phyloP scores from a whole-genome alignment of 768 basidiomycete species.

The Mycena leptocephala region DNA sequence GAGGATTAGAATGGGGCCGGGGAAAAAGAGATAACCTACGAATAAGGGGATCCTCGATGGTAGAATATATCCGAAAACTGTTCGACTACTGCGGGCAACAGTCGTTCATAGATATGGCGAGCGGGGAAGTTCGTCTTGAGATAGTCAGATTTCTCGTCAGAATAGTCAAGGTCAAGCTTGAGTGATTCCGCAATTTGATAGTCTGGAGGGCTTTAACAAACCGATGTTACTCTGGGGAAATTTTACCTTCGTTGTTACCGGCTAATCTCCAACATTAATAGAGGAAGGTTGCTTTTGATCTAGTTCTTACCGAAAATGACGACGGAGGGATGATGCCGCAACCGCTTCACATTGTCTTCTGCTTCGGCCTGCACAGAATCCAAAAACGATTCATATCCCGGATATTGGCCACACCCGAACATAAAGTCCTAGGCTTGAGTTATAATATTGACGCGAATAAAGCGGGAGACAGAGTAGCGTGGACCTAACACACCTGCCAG shows the following conservation, averaged over 20 bases:
- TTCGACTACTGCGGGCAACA: constrained; percentile 83
- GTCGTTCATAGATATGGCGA: constrained; percentile 91
- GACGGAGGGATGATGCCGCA: constrained; percentile 90
- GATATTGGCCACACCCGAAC: constrained; percentile 70
- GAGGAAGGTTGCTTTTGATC: not conserved
- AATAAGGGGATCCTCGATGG: constrained; percentile 90
- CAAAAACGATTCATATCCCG: constrained; percentile 88
- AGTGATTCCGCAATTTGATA: constrained; percentile 90
- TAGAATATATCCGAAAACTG: constrained; percentile 80
- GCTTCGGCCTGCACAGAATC: constrained; percentile 85
- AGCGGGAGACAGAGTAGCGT: no score
- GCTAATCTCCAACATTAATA: constrained; percentile 57
- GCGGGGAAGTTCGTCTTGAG: constrained; percentile 91
- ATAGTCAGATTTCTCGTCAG: constrained; percentile 89
- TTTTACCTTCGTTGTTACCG: constrained; percentile 84
- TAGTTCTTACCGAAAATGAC: constrained; percentile 83
- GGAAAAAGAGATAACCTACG: not conserved
- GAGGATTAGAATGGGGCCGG: not conserved
- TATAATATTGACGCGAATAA: no score
- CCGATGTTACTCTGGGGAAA: not conserved
- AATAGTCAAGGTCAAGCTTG: constrained; percentile 87
- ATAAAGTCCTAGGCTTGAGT: not conserved
- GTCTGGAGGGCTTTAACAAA: constrained; percentile 60
- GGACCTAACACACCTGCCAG: no score
- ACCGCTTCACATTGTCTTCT: constrained; percentile 85